Evolutionary conservation across 2,329 filamentous ascomycete species (phyloP).

Genomic region (Diaporthe vaccinii): DNA sequence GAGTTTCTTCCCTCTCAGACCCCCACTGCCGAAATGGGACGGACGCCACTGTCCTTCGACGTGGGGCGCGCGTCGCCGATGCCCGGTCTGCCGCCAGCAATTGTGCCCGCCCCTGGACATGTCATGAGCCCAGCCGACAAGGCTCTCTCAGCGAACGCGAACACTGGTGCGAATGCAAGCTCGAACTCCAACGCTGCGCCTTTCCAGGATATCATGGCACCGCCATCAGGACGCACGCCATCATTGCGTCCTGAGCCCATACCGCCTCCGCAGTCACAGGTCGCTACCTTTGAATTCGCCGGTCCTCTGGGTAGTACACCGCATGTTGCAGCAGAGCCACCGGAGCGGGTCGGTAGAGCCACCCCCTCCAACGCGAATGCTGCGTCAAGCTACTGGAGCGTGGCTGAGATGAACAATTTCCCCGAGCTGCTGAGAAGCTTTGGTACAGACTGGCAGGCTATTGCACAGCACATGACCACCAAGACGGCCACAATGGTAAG

Average conservation of each 20-base stretch:
- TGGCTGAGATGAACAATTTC: constrained; percentile 84
- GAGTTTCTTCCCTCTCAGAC: constrained; percentile 55
- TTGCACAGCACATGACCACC: constrained; percentile 83
- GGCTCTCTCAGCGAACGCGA: constrained; percentile 30
- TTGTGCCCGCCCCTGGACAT: constrained; percentile 50
- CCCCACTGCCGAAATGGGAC: constrained; percentile 51
- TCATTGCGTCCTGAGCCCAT: constrained; percentile 69
- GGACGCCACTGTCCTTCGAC: constrained; percentile 40
- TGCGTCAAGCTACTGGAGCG: constrained; percentile 89
- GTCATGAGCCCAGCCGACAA: constrained; percentile 39
- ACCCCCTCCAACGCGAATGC: constrained; percentile 59
- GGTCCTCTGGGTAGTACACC: constrained; percentile 50
- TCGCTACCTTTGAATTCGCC: constrained; percentile 65
- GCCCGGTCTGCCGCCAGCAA: constrained; percentile 58
- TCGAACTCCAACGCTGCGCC: constrained; percentile 23
- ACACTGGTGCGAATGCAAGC: constrained; percentile 41
- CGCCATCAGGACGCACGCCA: constrained; percentile 61
- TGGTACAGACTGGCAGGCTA: constrained; percentile 82
- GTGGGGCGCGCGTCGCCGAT: constrained; percentile 46
- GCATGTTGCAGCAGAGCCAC: constrained; percentile 39
- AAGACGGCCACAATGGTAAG: constrained; percentile 88
- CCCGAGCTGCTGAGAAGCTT: constrained; percentile 79
- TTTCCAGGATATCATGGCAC: constrained; percentile 67
- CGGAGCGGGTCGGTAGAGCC: constrained; percentile 60
- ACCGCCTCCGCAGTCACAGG: constrained; percentile 60